phyloP scores from a whole-genome alignment of 371 early-diverging fungal genomes.

The Lichtheimia ornata region DNA sequence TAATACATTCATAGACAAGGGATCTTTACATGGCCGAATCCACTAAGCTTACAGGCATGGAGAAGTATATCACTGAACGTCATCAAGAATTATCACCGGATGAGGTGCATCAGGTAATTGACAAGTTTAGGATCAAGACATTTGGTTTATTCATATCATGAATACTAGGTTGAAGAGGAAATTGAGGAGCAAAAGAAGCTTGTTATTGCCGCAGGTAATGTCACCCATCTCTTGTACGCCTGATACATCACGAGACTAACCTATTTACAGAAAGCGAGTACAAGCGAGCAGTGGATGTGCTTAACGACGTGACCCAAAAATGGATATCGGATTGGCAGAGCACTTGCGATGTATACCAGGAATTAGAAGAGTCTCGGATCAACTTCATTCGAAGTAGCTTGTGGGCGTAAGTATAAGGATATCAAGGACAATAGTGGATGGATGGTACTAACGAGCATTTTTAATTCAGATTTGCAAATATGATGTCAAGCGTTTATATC shows the following conservation, averaged over 20 bases:
- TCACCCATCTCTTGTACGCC: background rate
- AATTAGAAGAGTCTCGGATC: slow-evolving; percentile 24
- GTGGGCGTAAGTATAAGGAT: slow-evolving; percentile 17
- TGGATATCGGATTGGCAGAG: slow-evolving; percentile 26
- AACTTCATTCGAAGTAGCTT: slow-evolving; percentile 26
- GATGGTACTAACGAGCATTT: no score
- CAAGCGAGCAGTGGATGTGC: slow-evolving; percentile 10
- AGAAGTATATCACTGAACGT: slow-evolving; percentile 18
- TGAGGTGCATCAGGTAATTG: slow-evolving; percentile 18
- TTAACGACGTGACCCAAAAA: slow-evolving; percentile 10
- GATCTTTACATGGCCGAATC: slow-evolving; percentile 19
- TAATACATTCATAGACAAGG: slow-evolving; percentile 3
- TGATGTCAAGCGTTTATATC: slow-evolving; percentile 26
- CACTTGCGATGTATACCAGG: slow-evolving; percentile 23
- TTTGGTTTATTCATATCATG: background rate
- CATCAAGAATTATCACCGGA: slow-evolving; percentile 7
- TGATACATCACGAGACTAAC: background rate
- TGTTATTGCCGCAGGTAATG: slow-evolving; percentile 11
- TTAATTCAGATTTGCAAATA: slow-evolving; percentile 24
- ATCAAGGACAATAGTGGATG: background rate
- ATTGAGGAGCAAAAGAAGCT: slow-evolving; percentile 17
- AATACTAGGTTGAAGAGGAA: slow-evolving; percentile 12
- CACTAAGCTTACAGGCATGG: slow-evolving; percentile 18
- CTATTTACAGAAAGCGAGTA: slow-evolving; percentile 16
- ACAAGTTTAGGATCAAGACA: slow-evolving; percentile 2